Percentiles rank a stretch among this genome's conserved stretches.
phyloP scores from a whole-genome alignment of 768 basidiomycete species.

The Podaxis sp. region DNA sequence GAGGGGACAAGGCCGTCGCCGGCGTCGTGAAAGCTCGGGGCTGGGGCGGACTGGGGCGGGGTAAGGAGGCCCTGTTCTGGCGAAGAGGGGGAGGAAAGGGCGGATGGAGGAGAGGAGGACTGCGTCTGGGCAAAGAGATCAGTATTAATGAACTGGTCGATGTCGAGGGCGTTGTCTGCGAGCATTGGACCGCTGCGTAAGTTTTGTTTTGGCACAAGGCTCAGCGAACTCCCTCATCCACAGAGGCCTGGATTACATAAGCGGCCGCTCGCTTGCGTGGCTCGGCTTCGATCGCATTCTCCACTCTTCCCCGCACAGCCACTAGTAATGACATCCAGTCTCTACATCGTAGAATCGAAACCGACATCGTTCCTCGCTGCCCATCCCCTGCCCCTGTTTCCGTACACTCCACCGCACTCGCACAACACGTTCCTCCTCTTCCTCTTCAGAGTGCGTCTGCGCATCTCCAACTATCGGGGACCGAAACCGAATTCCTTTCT shows the following conservation, averaged over 20 bases:
- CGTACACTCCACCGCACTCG: not conserved
- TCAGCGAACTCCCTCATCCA: no score
- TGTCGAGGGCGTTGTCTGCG: conserved; percentile 25
- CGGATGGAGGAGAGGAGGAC: conserved; percentile 22
- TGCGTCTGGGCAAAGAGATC: conserved; percentile 51
- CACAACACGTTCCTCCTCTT: not conserved
- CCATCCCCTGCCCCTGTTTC: not conserved
- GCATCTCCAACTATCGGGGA: not conserved
- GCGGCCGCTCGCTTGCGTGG: conserved; percentile 8
- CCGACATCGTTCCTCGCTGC: not conserved
- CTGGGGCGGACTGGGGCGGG: conserved; percentile 38
- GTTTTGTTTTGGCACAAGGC: not conserved
- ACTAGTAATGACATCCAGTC: not conserved
- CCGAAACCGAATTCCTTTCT: conserved; percentile 1
- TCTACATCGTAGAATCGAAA: conserved; percentile 4
- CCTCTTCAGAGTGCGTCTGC: not conserved
- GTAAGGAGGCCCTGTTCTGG: conserved; percentile 42
- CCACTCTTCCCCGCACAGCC: conserved; percentile 5
- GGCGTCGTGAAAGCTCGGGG: conserved; percentile 34
- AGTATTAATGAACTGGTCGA: conserved; percentile 67
- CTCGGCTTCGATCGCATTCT: not conserved
- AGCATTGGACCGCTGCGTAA: not conserved
- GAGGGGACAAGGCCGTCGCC: conserved; percentile 28
- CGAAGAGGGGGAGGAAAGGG: conserved; percentile 44
- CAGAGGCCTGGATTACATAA: not conserved